phyloP scores from a whole-genome alignment of 2,329 filamentous ascomycete species.

The Nannizziopsis arthrosporioides region DNA sequence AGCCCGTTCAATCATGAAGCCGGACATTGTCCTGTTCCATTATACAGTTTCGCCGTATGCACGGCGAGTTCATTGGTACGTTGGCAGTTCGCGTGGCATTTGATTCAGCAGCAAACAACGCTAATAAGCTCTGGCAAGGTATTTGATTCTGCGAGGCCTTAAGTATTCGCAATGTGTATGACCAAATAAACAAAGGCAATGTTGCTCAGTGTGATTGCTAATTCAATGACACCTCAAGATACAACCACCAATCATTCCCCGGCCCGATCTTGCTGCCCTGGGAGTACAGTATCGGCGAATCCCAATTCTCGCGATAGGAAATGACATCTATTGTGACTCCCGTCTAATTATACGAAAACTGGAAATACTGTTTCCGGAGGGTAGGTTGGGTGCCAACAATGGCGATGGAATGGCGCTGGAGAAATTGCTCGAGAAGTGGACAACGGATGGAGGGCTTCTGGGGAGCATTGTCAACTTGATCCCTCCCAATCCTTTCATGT shows the following conservation, averaged over 20 bases:
- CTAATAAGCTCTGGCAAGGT: conserved; percentile 34
- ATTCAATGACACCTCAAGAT: conserved; percentile 32
- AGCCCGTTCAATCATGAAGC: not conserved
- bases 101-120: not conserved
- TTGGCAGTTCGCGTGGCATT: not conserved
- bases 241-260: conserved; percentile 55
- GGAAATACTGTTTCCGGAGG: conserved; percentile 43
- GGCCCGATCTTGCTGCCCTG: conserved; percentile 51
- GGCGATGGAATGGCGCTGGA: conserved; percentile 39
- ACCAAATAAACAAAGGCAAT: conserved; percentile 12
- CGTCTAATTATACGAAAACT: conserved; percentile 56
- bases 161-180: conserved; percentile 56
- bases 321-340: conserved; percentile 58
- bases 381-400: conserved; percentile 30
- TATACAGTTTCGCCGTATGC: conserved; percentile 56
- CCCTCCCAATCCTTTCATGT: conserved; percentile 45
- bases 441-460: conserved; percentile 49
- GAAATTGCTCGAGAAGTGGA: conserved; percentile 46
- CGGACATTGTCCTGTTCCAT: conserved; percentile 51
- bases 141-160: conserved; percentile 54
- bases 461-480: conserved; percentile 42
- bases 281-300: conserved; percentile 59
- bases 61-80: conserved; percentile 42
- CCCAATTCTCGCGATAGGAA: conserved; percentile 54
- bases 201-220: not conserved